A percentile compares a stretch with the other conserved stretches of the same genome.
These are phyloP conservation scores for Neopestalotiopsis clavispora DNA, from an alignment of 2,329 filamentous ascomycete genomes.

Conservation along the genomic window DNA sequence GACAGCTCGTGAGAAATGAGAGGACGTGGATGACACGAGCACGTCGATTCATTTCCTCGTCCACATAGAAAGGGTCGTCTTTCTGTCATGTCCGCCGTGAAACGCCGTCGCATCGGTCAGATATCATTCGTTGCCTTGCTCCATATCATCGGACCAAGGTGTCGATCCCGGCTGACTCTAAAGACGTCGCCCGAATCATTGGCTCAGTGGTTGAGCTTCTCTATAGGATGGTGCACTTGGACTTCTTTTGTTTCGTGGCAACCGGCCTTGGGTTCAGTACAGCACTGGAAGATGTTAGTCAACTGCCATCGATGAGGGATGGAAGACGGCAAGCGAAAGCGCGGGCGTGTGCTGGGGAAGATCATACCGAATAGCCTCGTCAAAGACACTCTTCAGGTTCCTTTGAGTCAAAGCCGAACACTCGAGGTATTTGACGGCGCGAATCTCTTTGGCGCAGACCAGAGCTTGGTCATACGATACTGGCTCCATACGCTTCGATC, in stretches of 20 bases:
- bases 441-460: slow-evolving; percentile 89
- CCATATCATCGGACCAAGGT: slow-evolving; percentile 22
- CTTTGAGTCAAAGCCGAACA: slow-evolving; percentile 96
- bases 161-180: slow-evolving; percentile 19
- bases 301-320: neutral
- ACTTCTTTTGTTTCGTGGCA: slow-evolving; percentile 63
- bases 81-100: slow-evolving; percentile 37
- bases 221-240: slow-evolving; percentile 74
- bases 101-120: slow-evolving; percentile 35
- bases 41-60: slow-evolving; percentile 29
- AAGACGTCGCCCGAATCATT: slow-evolving; percentile 17
- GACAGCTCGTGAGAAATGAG: slow-evolving; percentile 25
- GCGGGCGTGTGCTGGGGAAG: neutral
- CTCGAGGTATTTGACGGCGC: slow-evolving; percentile 95
- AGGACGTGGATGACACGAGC: slow-evolving; percentile 32
- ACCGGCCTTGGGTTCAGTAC: slow-evolving; percentile 72
- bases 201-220: slow-evolving; percentile 20
- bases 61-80: slow-evolving; percentile 25
- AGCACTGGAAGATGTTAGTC: slow-evolving; percentile 53
- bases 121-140: slow-evolving; percentile 31
- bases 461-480: slow-evolving; percentile 93
- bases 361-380: slow-evolving; percentile 93
- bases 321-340: neutral
- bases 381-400: slow-evolving; percentile 98
- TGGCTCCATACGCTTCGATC: slow-evolving; percentile 95